phyloP scores from a whole-genome alignment of 2,329 filamentous ascomycete species.

The Trichoderma semiorbis region DNA sequence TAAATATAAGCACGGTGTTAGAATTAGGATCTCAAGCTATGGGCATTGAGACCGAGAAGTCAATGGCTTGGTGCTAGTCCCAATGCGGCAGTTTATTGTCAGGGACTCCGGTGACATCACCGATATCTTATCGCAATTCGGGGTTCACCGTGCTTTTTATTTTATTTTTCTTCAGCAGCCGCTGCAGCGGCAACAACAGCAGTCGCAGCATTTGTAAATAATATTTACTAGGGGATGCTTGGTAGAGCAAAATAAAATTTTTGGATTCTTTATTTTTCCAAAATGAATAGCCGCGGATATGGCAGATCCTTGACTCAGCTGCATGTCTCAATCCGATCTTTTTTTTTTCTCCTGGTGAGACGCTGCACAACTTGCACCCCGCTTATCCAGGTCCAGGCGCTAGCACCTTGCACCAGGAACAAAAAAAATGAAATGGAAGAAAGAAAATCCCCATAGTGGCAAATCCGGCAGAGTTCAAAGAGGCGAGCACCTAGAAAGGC shows the following conservation, averaged over 20 bases:
- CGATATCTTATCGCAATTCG: conserved; percentile 2
- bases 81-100: neutral
- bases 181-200: neutral
- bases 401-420: conserved; percentile 2
- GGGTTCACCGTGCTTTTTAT: neutral
- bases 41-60: neutral
- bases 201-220: neutral
- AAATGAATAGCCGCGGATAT: neutral
- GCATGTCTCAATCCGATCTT: neutral
- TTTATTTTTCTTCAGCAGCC: neutral
- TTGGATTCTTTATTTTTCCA: neutral
- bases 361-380: neutral
- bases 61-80: neutral
- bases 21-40: neutral
- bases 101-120: neutral
- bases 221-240: neutral
- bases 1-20: neutral
- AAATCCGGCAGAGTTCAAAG: neutral
- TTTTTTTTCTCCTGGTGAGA: neutral
- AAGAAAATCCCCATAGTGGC: neutral
- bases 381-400: neutral
- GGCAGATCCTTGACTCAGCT: neutral
- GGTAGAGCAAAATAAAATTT: neutral
- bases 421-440: neutral
- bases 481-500: neutral